Evolutionary conservation across 805 yeast genomes (phyloP).

Genomic region (Kodamaea kakaduensis): DNA sequence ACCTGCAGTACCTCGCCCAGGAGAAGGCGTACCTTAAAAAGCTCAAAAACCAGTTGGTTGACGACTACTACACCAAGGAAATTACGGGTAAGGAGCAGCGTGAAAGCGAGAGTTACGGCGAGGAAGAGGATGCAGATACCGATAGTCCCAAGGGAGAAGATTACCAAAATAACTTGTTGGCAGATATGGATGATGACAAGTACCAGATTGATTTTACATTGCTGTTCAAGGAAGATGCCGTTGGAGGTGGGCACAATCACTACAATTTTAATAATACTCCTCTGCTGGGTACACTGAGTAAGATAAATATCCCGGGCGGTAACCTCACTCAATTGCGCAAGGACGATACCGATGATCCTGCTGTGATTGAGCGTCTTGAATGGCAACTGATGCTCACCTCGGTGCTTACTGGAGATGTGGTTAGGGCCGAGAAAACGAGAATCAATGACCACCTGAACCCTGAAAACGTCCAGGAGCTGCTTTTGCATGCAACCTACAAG

Average conservation of each 20-base stretch:
- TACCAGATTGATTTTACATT: conserved; percentile 46
- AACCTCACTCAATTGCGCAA: conserved; percentile 33
- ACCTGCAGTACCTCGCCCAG: conserved; percentile 51
- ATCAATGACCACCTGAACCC: conserved; percentile 48
- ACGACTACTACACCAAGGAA: conserved; percentile 72
- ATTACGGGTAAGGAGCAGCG: conserved; percentile 40
- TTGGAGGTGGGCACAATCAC: conserved; percentile 4
- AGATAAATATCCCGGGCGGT: conserved; percentile 20
- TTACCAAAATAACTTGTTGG: conserved; percentile 25
- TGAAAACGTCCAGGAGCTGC: conserved; percentile 41
- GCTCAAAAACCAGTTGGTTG: conserved; percentile 56
- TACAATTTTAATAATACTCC: conserved; percentile 4
- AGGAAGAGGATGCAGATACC: conserved; percentile 32
- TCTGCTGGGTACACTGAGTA: conserved; percentile 5
- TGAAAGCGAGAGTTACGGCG: conserved; percentile 23
- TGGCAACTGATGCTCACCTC: conserved; percentile 94
- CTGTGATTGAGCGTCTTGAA: conserved; percentile 73
- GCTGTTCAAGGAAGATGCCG: conserved; percentile 25
- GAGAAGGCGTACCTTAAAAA: conserved; percentile 63
- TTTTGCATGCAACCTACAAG: conserved; percentile 52
- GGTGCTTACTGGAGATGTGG: conserved; percentile 93
- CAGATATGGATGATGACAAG: conserved; percentile 40
- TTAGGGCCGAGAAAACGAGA: conserved; percentile 81
- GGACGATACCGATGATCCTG: conserved; percentile 42
- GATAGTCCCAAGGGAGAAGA: conserved; percentile 29